These are phyloP conservation scores for Trichosporon coremiiforme DNA, from an alignment of 1,284 basidiomycete genomes.

Conservation along the genomic window DNA sequence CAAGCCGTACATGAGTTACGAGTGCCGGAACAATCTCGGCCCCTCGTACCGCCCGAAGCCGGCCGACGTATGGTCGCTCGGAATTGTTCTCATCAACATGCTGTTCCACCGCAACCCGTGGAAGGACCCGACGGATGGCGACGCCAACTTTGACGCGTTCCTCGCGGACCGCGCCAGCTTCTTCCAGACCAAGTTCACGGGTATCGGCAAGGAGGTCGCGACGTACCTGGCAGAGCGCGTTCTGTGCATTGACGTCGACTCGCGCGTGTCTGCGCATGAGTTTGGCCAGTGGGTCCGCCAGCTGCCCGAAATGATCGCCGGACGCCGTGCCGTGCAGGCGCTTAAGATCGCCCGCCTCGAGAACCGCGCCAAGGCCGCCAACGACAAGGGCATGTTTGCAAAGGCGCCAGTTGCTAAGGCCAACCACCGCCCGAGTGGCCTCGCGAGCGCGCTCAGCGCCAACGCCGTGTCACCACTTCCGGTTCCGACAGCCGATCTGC, in stretches of 20 bases:
- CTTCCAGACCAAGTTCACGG: constrained; percentile 85
- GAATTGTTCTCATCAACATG: constrained; percentile 98
- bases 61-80: constrained; percentile 98
- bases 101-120: constrained; percentile 98
- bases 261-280: constrained; percentile 74
- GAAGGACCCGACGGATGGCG: constrained; percentile 83
- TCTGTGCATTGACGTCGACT: constrained; percentile 69
- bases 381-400: constrained; percentile 46
- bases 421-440: constrained; percentile 35
- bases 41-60: constrained; percentile 90
- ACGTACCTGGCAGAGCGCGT: constrained; percentile 81
- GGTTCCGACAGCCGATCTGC: neutral
- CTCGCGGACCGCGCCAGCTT: constrained; percentile 77
- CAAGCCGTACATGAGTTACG: constrained; percentile 98
- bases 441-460: constrained; percentile 41
- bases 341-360: constrained; percentile 47
- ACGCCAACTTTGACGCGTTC: constrained; percentile 79
- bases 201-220: constrained; percentile 84
- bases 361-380: constrained; percentile 32
- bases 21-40: constrained; percentile 95
- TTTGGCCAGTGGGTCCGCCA: constrained; percentile 85
- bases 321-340: constrained; percentile 48
- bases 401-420: constrained; percentile 46
- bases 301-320: constrained; percentile 70
- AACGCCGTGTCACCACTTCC: neutral